A percentile compares a stretch with the other conserved stretches of the same genome.
These are phyloP conservation scores for Colletotrichum sp. DNA, from an alignment of 2,329 filamentous ascomycete genomes.

Conservation along the genomic window DNA sequence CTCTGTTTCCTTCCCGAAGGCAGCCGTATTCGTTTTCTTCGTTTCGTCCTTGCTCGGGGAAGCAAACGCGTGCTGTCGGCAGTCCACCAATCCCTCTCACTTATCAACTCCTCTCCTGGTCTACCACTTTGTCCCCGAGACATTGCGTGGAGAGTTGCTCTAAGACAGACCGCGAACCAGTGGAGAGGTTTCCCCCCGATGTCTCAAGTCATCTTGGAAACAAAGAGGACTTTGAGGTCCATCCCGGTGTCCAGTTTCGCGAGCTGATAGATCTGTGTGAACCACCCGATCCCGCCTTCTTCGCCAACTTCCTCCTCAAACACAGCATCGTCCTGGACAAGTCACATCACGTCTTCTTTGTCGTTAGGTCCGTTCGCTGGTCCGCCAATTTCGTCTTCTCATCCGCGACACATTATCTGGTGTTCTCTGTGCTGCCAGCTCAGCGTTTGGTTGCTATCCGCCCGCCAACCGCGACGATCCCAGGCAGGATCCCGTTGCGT, in stretches of 20 bases:
- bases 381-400: constrained; percentile 5
- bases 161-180: constrained; percentile 24
- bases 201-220: constrained; percentile 35
- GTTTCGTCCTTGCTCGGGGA: not conserved
- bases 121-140: constrained; percentile 15
- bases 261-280: constrained; percentile 28
- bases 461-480: not conserved
- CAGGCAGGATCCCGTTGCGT: constrained; percentile 5
- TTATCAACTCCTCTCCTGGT: not conserved
- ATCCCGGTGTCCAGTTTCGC: constrained; percentile 16
- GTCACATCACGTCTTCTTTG: constrained; percentile 14
- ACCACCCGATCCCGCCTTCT: constrained; percentile 16
- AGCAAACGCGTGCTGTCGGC: constrained; percentile 4
- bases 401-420: not conserved
- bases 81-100: not conserved
- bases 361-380: not conserved
- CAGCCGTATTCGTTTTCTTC: not conserved
- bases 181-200: constrained; percentile 30
- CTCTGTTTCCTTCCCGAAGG: not conserved
- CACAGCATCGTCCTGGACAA: constrained; percentile 4
- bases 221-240: constrained; percentile 34
- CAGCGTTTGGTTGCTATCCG: constrained; percentile 3
- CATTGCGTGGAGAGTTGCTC: constrained; percentile 21
- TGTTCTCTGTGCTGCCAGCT: not conserved
- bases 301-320: constrained; percentile 18